Evolutionary conservation across 306 rosid species (phyloP), one percentile per base, ranked within the genome.

Genomic region (Pueraria montana): DNA sequence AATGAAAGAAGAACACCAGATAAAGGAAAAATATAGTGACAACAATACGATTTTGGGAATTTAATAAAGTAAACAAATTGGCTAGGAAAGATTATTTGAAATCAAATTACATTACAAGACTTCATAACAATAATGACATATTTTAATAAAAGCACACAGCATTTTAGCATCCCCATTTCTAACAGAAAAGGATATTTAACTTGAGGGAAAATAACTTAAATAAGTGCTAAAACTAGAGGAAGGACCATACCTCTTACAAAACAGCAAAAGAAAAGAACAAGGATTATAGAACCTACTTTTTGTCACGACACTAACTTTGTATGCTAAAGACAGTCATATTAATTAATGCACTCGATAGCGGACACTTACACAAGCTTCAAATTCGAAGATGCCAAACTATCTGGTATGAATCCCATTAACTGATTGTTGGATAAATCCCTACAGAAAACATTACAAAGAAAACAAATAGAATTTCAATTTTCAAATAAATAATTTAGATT

Each of bases 351-450:
- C 53, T 42, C 11, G 62, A 55, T 21, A 20, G 6, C 5, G 58
- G 26, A 82, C 81, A 86, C 99, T 93, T 87, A 95, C 99, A 93
- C 91, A 59, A 95, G 99, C 82, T 83, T 92, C 86, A 93, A 86
- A 76, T 80, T 87, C 59, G 94, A 89, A 84, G 93, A 89, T 11
- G 89, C 84, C 77, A 96, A 84, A 81, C 92, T 90, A 59, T 90
- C 94, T 13, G 98, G 94, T 84, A 93, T 96, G 64, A 94, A 76
- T 72, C 98, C 99, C 10, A 87, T 84, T 36, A 96, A 83, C 80
- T 82, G 96, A 88, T 96, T 96, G 76, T 88, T 69, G 68, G 99
- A 92, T 84, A 96, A 87, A 91, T 96, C 99, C 97, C 99, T 96
- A 52, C 80, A 89, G 52, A 78, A 77, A 53, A 63, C 23, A 80